These are phyloP conservation scores for Ensete ventricosum DNA, from an alignment of 176 grass and related monocot genomes.

Conservation along the genomic window DNA sequence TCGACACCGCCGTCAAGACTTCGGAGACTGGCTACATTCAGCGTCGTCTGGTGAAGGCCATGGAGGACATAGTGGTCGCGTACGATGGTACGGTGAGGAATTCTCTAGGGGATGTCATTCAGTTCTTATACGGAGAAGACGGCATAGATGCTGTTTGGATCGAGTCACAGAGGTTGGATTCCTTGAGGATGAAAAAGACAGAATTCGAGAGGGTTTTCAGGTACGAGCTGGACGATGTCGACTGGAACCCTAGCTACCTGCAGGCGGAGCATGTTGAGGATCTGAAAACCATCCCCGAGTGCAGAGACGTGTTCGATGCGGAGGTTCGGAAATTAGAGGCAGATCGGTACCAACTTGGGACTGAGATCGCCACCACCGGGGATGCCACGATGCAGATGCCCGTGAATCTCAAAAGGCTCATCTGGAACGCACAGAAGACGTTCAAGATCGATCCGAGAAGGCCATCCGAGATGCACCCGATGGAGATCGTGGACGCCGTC, in stretches of 20 bases:
- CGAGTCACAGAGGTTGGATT: conserved; percentile 80
- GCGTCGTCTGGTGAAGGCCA: conserved; percentile 85
- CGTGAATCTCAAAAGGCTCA: conserved; percentile 88
- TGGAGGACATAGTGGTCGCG: conserved; percentile 99
- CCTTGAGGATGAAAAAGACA: conserved; percentile 74
- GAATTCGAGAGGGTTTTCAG: conserved; percentile 68
- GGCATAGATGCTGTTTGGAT: conserved; percentile 99
- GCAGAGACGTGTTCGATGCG: conserved; percentile 93
- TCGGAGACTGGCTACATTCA: conserved; percentile 96
- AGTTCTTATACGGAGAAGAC: conserved; percentile 97
- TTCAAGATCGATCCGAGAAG: conserved; percentile 91
- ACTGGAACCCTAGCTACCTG: conserved; percentile 92
- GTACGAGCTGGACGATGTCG: conserved; percentile 85
- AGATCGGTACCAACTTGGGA: conserved; percentile 76
- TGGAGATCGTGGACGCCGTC: conserved; percentile 97
- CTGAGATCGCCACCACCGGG: conserved; percentile 83
- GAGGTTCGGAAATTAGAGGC: conserved; percentile 92
- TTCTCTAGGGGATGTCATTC: conserved; percentile 91
- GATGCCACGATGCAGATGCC: conserved; percentile 82
- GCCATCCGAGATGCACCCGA: conserved; percentile 94
- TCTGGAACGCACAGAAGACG: conserved; percentile 99
- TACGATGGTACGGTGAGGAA: conserved; percentile 96
- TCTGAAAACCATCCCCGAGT: conserved; percentile 83
- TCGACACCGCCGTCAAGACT: conserved; percentile 88
- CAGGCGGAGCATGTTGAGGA: conserved; percentile 86